These are phyloP conservation scores for Sicyos edulis DNA, from an alignment of 306 rosid genomes.

Conservation along the genomic window DNA sequence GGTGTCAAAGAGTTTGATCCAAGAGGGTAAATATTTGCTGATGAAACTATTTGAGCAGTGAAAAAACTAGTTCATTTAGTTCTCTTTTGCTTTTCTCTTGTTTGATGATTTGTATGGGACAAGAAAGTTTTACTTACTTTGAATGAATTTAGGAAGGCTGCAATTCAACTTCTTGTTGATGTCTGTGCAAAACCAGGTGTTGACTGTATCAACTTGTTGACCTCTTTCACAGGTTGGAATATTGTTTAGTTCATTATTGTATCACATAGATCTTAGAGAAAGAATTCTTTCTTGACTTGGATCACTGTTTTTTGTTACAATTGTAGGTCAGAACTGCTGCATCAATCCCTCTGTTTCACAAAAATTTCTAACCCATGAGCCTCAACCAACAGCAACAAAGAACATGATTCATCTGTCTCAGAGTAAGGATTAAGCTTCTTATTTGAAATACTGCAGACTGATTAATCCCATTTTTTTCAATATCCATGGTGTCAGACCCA, in stretches of 20 bases:
- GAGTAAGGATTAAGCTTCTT: conserved; percentile 35
- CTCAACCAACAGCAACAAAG: conserved; percentile 82
- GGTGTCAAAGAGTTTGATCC: conserved; percentile 59
- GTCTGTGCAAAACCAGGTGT: conserved; percentile 56
- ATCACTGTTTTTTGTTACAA: neutral
- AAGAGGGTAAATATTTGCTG: conserved; percentile 47
- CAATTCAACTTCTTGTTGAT: conserved; percentile 45
- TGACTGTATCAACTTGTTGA: conserved; percentile 70
- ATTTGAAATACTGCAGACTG: neutral
- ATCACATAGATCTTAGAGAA: neutral
- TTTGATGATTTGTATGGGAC: neutral
- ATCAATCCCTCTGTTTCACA: conserved; percentile 52
- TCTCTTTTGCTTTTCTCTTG: conserved; percentile 1
- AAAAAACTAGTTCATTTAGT: conserved; percentile 1
- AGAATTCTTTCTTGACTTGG: neutral
- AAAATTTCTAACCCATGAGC: conserved; percentile 69
- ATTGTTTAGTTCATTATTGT: neutral
- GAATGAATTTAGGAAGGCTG: conserved; percentile 34
- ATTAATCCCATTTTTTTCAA: neutral
- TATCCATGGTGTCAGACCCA: too few species aligned
- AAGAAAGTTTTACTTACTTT: neutral
- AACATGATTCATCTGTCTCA: conserved; percentile 85
- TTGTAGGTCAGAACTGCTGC: conserved; percentile 65
- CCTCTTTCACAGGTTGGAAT: conserved; percentile 65
- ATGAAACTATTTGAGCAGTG: conserved; percentile 7